phyloP scores from a whole-genome alignment of 1,284 basidiomycete species.

The Leucoagaricus sp. region DNA sequence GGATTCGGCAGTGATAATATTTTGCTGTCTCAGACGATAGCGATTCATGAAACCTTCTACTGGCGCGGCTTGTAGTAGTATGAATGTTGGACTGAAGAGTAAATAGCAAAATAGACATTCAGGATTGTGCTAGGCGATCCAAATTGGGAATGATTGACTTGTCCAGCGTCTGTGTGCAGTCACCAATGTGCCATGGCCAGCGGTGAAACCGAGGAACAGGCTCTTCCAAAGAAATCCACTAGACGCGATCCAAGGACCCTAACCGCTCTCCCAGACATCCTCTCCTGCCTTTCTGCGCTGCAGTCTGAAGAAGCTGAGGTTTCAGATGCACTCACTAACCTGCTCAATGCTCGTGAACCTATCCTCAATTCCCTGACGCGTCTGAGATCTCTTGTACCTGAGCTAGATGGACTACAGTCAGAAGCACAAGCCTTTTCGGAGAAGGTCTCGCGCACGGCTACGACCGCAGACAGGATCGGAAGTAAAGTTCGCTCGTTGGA shows the following conservation, averaged over 20 bases:
- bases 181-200: conserved; percentile 9
- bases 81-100: neutral
- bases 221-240: neutral
- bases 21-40: conserved; percentile 37
- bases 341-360: conserved; percentile 71
- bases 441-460: conserved; percentile 69
- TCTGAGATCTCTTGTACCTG: conserved; percentile 64
- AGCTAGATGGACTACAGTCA: conserved; percentile 59
- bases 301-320: conserved; percentile 80
- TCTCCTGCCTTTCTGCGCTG: conserved; percentile 71
- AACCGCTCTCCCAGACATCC: conserved; percentile 65
- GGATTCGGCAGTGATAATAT: conserved; percentile 51
- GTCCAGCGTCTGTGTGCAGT: neutral
- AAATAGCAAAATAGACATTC: neutral
- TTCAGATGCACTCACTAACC: conserved; percentile 72
- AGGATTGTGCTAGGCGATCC: neutral
- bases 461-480: conserved; percentile 88
- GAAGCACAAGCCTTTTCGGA: conserved; percentile 62
- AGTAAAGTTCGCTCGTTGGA: conserved; percentile 87
- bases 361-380: conserved; percentile 66
- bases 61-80: conserved; percentile 48
- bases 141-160: neutral
- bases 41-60: conserved; percentile 38
- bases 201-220: neutral
- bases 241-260: conserved; percentile 50